phyloP scores from a whole-genome alignment of 768 basidiomycete species.

The Chlorophyllum brunneum region DNA sequence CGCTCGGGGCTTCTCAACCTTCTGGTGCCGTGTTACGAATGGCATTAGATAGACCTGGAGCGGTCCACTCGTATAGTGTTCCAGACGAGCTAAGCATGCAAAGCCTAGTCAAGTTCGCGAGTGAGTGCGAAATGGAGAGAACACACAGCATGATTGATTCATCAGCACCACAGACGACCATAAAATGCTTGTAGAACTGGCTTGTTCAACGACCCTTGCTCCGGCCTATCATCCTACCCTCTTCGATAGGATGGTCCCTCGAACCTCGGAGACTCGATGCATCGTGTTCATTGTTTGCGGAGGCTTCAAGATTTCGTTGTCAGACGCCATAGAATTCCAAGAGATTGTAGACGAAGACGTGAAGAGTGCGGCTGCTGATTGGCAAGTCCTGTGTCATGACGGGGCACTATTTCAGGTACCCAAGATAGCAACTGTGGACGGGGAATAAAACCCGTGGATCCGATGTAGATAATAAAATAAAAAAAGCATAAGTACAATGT shows the following conservation, averaged over 20 bases:
- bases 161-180: slow-evolving; percentile 55
- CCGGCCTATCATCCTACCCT: slow-evolving; percentile 59
- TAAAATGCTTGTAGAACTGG: slow-evolving; percentile 69
- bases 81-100: slow-evolving; percentile 71
- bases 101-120: slow-evolving; percentile 49
- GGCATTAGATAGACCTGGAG: slow-evolving; percentile 58
- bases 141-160: not conserved
- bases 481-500: not conserved
- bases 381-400: slow-evolving; percentile 38
- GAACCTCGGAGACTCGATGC: slow-evolving; percentile 23
- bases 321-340: slow-evolving; percentile 48
- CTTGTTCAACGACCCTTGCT: slow-evolving; percentile 66
- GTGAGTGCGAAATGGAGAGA: slow-evolving; percentile 36
- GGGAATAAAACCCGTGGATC: not conserved
- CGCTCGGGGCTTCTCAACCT: slow-evolving; percentile 67
- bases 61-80: slow-evolving; percentile 54
- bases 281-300: slow-evolving; percentile 71
- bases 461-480: not conserved
- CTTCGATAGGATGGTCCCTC: slow-evolving; percentile 49
- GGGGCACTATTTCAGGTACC: slow-evolving; percentile 31
- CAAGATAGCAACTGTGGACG: slow-evolving; percentile 11
- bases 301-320: slow-evolving; percentile 62
- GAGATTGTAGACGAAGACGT: slow-evolving; percentile 32
- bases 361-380: slow-evolving; percentile 20
- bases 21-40: slow-evolving; percentile 58